Base-by-base conservation (phyloP, 805 yeast species). In the Myxozyma sirexii region DNA sequence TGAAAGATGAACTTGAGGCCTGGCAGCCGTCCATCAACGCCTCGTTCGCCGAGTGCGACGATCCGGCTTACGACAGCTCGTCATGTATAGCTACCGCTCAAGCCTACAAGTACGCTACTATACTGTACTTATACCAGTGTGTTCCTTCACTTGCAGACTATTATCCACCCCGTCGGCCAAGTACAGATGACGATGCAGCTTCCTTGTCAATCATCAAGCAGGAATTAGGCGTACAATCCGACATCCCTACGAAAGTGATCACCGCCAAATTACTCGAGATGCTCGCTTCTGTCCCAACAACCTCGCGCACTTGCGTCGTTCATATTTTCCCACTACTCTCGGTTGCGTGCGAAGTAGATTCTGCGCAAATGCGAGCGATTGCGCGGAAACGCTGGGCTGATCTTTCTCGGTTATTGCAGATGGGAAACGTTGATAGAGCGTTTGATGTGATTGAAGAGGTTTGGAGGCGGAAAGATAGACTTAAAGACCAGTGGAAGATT, bases 81-180 rank as follows among this genome's bases (percentile, higher is more conserved):
- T 80, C 86, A 8, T 82, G 87, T 59, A 76, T 86, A 26, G 82
- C 88, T 1, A 85, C 89, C 0, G 89, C 90, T 1, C 90, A 85
- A 67, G 86, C 89, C 0, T 86, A 85, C 70, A 69, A 88, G 41
- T 83, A 77, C 69, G 79, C 88, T 0, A 77, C 87, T 0, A 69
- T 86, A 39, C 68, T 85, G 21, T 84, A 83, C 67, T 71, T 86
- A 31, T 88, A 84, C 69, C 89, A 86, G 68, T 86, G 88, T 0
- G 88, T 86, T 3, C 90, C 90, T 0, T 88, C 85, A 63, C 78
- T 85, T 8, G 57, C 64, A 12, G 56, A 8, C 19, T 31, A 42
- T 26, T 51, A 47, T 23, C 46, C 59, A 3, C 54, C 54, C 7
- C 45, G 50, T 13, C 21, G 43, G 2, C 41, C 50, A 3, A 31